A percentile compares a stretch with the other conserved stretches of the same genome.
Conservation (phyloP, 306 rosid genomes). For the Astragalus glycyphyllos region DNA sequence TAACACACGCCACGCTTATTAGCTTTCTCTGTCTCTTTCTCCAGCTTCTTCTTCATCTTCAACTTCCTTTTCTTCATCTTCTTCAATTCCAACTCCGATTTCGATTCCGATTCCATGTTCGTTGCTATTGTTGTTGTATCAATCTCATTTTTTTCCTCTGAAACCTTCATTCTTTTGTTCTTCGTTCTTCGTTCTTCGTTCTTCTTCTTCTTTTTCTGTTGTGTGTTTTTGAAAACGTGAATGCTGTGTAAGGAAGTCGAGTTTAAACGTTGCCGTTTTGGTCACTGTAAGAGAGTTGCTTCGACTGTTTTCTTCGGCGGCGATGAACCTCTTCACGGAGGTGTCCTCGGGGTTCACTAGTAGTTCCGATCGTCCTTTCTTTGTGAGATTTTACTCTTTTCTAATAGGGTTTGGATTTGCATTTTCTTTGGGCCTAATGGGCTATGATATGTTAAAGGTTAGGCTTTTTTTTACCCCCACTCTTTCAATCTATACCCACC, state of each 20-base stretch:
- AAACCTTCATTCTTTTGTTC: not conserved
- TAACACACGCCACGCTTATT: conserved; percentile 77
- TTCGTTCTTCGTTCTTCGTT: conserved; percentile 1
- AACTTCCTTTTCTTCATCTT: conserved; percentile 32
- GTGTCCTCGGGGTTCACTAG: no score
- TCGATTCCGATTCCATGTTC: not conserved
- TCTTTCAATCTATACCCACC: no score
- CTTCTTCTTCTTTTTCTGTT: not conserved
- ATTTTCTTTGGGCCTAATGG: no score
- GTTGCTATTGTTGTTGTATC: not conserved
- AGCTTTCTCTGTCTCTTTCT: conserved; percentile 59
- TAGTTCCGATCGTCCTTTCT: no score
- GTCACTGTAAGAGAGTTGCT: no score
- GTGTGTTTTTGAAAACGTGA: not conserved
- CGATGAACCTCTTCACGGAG: no score
- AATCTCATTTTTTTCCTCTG: conserved; percentile 29
- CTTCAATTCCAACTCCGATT: conserved; percentile 7
- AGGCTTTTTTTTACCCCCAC: no score
- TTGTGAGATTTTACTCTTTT: no score
- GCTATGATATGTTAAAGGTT: no score
- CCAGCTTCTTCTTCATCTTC: conserved; percentile 49
- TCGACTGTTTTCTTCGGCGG: no score
- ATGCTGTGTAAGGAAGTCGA: not conserved
- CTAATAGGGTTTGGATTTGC: no score
- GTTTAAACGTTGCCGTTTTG: no score